A percentile compares a stretch with the other conserved stretches of the same genome.
phyloP scores from a whole-genome alignment of 2,329 filamentous ascomycete species.

The Dothistroma septosporum region DNA sequence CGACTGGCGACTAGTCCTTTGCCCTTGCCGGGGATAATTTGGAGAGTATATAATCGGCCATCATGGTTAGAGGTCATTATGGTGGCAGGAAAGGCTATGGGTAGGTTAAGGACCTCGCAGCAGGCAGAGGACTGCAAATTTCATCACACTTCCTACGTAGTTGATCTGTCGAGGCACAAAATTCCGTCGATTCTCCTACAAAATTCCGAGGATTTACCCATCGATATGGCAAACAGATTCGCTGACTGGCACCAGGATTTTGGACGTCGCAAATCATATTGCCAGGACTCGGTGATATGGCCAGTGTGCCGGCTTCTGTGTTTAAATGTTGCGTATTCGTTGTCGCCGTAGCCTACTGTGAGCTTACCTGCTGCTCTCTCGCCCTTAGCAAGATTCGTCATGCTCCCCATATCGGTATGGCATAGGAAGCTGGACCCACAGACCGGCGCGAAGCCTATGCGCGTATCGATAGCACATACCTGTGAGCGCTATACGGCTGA shows the following conservation, averaged over 20 bases:
- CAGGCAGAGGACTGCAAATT: not conserved
- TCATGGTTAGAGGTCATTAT: not conserved
- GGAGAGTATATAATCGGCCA: conserved; percentile 9
- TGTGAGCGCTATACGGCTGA: too few relatives aligned
- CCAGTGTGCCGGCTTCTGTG: too few relatives aligned
- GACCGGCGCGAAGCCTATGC: too few relatives aligned
- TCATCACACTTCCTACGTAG: not conserved
- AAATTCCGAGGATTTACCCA: not conserved
- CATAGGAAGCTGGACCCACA: too few relatives aligned
- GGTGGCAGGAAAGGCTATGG: not conserved
- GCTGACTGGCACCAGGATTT: not conserved
- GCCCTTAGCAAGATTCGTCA: too few relatives aligned
- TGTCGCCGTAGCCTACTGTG: too few relatives aligned
- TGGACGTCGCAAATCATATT: not conserved
- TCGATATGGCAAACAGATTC: not conserved
- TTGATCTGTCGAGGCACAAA: not conserved
- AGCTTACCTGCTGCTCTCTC: too few relatives aligned
- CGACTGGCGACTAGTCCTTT: conserved; percentile 39
- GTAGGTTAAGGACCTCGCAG: not conserved
- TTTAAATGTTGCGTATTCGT: too few relatives aligned
- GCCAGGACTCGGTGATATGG: too few relatives aligned
- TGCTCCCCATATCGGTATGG: too few relatives aligned
- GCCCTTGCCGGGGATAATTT: conserved; percentile 34
- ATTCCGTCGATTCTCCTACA: not conserved
- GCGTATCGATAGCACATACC: too few relatives aligned